These are phyloP conservation scores for Xylaria flabelliformis DNA, from an alignment of 495 filamentous ascomycete genomes.

Conservation along the genomic window DNA sequence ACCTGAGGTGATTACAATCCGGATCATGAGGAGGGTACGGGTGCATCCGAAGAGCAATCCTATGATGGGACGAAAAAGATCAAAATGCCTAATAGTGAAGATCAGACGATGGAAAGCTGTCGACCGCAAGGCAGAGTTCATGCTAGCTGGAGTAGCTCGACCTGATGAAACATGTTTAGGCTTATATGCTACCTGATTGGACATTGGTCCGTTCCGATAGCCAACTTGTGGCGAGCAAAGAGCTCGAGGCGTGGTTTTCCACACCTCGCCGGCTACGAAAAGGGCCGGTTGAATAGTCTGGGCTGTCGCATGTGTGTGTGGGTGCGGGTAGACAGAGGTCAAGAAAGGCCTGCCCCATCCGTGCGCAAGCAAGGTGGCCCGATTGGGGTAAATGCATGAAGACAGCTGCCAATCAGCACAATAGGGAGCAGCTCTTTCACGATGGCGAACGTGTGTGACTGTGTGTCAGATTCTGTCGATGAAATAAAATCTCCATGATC, in stretches of 20 bases:
- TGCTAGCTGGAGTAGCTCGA: background rate
- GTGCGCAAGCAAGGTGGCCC: constrained; percentile 24
- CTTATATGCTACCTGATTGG: background rate
- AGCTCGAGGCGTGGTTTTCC: background rate
- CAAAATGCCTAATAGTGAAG: constrained; percentile 24
- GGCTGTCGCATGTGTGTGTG: constrained; percentile 22
- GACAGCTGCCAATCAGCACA: constrained; percentile 19
- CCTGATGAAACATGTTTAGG: background rate
- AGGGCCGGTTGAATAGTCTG: constrained; percentile 23
- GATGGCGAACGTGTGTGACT: background rate
- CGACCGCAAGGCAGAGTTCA: background rate
- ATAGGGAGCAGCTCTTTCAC: background rate
- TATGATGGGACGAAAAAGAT: constrained; percentile 23
- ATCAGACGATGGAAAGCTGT: constrained; percentile 11
- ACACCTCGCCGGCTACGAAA: constrained; percentile 4
- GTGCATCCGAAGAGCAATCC: constrained; percentile 14
- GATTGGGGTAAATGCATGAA: constrained; percentile 26
- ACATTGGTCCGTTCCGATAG: background rate
- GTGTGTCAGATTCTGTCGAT: constrained; percentile 21
- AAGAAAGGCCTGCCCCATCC: constrained; percentile 16
- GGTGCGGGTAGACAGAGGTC: constrained; percentile 16
- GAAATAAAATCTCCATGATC: constrained; percentile 22
- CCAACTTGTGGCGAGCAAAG: background rate
- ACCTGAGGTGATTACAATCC: constrained; percentile 9
- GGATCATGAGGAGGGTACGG: constrained; percentile 11